These are phyloP conservation scores for Alternaria novae-zelandiae DNA, from an alignment of 2,329 filamentous ascomycete genomes.

Conservation along the genomic window DNA sequence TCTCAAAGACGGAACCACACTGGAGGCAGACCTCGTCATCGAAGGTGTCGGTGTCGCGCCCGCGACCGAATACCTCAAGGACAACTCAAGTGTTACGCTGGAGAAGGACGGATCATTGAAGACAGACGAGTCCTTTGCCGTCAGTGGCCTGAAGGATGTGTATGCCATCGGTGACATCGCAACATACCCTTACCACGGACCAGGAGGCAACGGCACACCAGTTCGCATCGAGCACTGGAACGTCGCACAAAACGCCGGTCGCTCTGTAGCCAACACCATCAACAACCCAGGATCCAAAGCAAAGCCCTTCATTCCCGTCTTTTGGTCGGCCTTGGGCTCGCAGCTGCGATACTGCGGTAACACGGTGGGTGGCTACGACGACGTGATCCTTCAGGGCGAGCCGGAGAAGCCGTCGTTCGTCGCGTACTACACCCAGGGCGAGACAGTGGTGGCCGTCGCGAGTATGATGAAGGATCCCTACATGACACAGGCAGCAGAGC, in stretches of 20 bases:
- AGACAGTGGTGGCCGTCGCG: conserved; percentile 86
- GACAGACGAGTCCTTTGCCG: conserved; percentile 79
- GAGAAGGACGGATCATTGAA: conserved; percentile 85
- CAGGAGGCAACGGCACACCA: conserved; percentile 74
- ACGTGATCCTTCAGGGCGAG: conserved; percentile 79
- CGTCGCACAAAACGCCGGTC: conserved; percentile 91
- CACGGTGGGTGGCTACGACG: conserved; percentile 82
- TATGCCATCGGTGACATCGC: conserved; percentile 96
- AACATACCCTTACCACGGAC: conserved; percentile 91
- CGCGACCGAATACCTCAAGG: conserved; percentile 79
- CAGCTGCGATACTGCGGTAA: conserved; percentile 95
- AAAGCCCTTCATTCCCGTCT: conserved; percentile 86
- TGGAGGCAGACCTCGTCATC: conserved; percentile 89
- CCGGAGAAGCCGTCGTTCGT: conserved; percentile 76
- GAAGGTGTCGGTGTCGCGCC: conserved; percentile 89
- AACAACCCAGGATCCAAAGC: conserved; percentile 66
- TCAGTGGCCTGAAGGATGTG: conserved; percentile 78
- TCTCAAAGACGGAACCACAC: conserved; percentile 82
- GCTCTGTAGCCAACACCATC: conserved; percentile 79
- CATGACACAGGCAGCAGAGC: conserved; percentile 71
- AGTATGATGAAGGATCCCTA: conserved; percentile 90
- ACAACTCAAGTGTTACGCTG: conserved; percentile 72
- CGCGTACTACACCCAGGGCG: conserved; percentile 86
- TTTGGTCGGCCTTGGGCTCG: conserved; percentile 91
- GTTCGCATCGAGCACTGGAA: conserved; percentile 98